Conservation (phyloP, 192 early-diverging fungal species). For the Allomyces arbusculus region DNA sequence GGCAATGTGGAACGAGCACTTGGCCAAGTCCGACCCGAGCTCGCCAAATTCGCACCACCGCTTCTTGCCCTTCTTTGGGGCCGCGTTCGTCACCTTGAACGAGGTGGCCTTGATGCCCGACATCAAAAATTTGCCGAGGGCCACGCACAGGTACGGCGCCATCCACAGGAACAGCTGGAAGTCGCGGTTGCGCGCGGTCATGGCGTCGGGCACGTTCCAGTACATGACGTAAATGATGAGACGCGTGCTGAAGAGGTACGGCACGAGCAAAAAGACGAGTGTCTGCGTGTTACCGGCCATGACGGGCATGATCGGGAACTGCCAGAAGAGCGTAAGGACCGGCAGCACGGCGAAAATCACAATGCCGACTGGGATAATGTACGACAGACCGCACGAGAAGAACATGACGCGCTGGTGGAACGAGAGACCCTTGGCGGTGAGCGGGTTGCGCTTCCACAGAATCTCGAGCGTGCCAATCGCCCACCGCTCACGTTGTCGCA, state of each 20-base stretch:
- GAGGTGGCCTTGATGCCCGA: not conserved
- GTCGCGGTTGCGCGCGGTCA: constrained; percentile 3
- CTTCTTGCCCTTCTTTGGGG: not conserved
- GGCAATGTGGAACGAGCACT: not conserved
- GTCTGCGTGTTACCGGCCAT: not conserved
- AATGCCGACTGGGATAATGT: constrained; percentile 2
- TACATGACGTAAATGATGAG: constrained; percentile 1
- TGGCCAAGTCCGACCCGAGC: not conserved
- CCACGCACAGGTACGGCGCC: constrained; percentile 1
- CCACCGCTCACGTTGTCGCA: constrained; percentile 3
- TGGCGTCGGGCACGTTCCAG: not conserved
- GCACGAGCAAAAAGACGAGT: constrained; percentile 1
- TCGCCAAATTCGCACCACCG: constrained; percentile 1
- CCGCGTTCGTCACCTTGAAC: constrained; percentile 3
- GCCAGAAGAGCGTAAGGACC: not conserved
- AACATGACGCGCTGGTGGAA: constrained; percentile 5
- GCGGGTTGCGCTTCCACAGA: constrained; percentile 3
- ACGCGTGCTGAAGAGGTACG: not conserved
- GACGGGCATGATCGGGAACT: constrained; percentile 1
- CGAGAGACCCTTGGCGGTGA: not conserved
- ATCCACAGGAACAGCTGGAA: constrained; percentile 3
- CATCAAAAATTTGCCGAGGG: not conserved
- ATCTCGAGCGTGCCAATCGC: constrained; percentile 2
- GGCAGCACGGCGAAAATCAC: not conserved
- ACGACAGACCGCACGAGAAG: constrained; percentile 2